phyloP scores from a whole-genome alignment of 2,329 filamentous ascomycete species.

The Curvularia sp. region DNA sequence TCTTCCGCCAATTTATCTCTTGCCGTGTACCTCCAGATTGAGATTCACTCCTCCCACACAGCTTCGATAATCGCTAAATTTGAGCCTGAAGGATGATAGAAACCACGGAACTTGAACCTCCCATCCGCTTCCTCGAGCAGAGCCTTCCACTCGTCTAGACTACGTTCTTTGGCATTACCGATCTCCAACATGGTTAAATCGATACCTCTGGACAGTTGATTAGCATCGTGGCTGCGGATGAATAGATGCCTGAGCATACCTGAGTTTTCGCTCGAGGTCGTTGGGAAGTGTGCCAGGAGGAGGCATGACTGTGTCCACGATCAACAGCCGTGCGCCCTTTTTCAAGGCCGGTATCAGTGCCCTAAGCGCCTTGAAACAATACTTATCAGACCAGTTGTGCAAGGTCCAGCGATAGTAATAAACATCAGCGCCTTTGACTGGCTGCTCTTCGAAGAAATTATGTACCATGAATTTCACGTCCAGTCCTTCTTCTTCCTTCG shows the following conservation, averaged over 20 bases:
- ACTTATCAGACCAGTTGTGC: slow-evolving; percentile 53
- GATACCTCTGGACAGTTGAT: slow-evolving; percentile 27
- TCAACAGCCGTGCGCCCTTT: slow-evolving; percentile 27
- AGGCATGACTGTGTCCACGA: slow-evolving; percentile 24
- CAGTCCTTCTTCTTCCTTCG: slow-evolving; percentile 9
- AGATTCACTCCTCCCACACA: slow-evolving; percentile 4
- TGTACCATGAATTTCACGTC: slow-evolving; percentile 27
- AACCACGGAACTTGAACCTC: slow-evolving; percentile 46
- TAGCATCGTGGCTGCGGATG: neutral
- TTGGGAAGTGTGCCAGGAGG: slow-evolving; percentile 13
- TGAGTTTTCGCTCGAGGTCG: slow-evolving; percentile 8
- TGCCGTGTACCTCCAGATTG: neutral
- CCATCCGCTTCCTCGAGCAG: slow-evolving; percentile 54
- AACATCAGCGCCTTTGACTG: slow-evolving; percentile 37
- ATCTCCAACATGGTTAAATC: slow-evolving; percentile 59
- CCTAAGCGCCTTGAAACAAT: slow-evolving; percentile 26
- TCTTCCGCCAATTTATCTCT: neutral
- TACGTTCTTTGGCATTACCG: slow-evolving; percentile 57
- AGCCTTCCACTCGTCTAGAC: slow-evolving; percentile 52
- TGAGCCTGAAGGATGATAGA: neutral
- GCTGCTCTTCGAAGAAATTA: slow-evolving; percentile 31
- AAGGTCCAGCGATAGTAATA: slow-evolving; percentile 52
- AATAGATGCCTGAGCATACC: neutral
- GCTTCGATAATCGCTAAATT: slow-evolving; percentile 10
- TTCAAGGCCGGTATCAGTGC: slow-evolving; percentile 32